Conservation (phyloP, 306 rosid genomes). For the Cucurbita pepo region DNA sequence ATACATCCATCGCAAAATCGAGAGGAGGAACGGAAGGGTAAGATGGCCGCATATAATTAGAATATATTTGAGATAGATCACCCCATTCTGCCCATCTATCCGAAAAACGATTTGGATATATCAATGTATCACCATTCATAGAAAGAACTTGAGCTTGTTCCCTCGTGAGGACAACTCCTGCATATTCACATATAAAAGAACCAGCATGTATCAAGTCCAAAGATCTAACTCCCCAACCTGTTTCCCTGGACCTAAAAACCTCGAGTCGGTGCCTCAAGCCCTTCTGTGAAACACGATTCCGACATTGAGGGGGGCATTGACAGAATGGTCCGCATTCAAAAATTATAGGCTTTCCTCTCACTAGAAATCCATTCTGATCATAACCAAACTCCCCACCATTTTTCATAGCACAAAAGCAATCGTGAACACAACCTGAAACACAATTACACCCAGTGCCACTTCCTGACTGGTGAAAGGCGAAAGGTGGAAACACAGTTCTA, state of each 20-base stretch:
- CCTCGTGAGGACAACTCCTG: constrained; percentile 72
- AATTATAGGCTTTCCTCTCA: constrained; percentile 75
- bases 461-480: constrained; percentile 50
- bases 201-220: constrained; percentile 90
- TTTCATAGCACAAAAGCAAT: constrained; percentile 67
- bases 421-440: constrained; percentile 31
- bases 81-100: constrained; percentile 92
- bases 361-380: constrained; percentile 46
- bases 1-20: constrained; percentile 87
- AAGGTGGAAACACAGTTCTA: constrained; percentile 42
- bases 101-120: constrained; percentile 60
- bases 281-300: constrained; percentile 61
- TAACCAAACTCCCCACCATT: constrained; percentile 67
- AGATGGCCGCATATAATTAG: constrained; percentile 48
- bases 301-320: constrained; percentile 57
- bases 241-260: constrained; percentile 75
- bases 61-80: constrained; percentile 46
- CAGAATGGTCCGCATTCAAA: constrained; percentile 90
- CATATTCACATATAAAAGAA: constrained; percentile 75
- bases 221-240: constrained; percentile 99
- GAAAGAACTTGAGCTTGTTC: constrained; percentile 65
- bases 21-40: constrained; percentile 73
- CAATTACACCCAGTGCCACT: constrained; percentile 54
- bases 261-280: constrained; percentile 56
- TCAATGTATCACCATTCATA: constrained; percentile 75